Percentiles rank a stretch among this genome's conserved stretches.
phyloP scores from a whole-genome alignment of 2,329 filamentous ascomycete genomes.

The Colletotrichum sidae region DNA sequence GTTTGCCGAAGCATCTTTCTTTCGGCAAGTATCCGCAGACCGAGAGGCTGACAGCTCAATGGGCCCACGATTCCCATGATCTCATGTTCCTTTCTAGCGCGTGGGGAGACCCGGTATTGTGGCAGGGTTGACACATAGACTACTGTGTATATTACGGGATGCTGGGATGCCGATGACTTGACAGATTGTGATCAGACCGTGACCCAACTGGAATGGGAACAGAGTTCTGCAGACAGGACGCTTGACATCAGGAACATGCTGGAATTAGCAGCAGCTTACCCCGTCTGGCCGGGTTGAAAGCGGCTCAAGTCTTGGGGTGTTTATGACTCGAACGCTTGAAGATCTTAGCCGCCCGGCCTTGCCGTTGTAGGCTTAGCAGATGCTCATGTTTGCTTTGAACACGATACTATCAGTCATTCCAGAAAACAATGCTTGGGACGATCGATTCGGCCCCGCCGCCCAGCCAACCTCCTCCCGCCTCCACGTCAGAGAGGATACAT shows the following conservation, averaged over 20 bases:
- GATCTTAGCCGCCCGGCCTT: neutral
- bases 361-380: slow-evolving; percentile 4
- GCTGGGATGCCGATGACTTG: neutral
- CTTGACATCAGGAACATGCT: slow-evolving; percentile 26
- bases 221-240: slow-evolving; percentile 1
- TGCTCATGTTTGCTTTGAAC: slow-evolving; percentile 1
- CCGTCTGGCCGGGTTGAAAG: neutral
- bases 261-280: slow-evolving; percentile 7
- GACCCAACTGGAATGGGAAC: slow-evolving; percentile 1
- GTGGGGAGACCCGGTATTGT: slow-evolving; percentile 19
- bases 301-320: no score
- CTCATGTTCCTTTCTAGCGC: slow-evolving; percentile 21
- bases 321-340: no score
- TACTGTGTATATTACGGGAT: neutral
- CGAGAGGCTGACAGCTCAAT: slow-evolving; percentile 26
- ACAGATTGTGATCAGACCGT: neutral
- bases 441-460: slow-evolving; percentile 18
- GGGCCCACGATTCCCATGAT: slow-evolving; percentile 23
- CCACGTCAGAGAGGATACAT: neutral
- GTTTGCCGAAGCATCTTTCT: slow-evolving; percentile 11
- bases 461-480: slow-evolving; percentile 24
- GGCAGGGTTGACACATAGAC: slow-evolving; percentile 4
- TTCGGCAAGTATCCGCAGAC: slow-evolving; percentile 10
- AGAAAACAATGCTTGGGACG: neutral
- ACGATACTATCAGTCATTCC: no score